Base-by-base conservation (phyloP, 2,329 filamentous ascomycete genomes). In the Paracoccidioides lutzii region DNA sequence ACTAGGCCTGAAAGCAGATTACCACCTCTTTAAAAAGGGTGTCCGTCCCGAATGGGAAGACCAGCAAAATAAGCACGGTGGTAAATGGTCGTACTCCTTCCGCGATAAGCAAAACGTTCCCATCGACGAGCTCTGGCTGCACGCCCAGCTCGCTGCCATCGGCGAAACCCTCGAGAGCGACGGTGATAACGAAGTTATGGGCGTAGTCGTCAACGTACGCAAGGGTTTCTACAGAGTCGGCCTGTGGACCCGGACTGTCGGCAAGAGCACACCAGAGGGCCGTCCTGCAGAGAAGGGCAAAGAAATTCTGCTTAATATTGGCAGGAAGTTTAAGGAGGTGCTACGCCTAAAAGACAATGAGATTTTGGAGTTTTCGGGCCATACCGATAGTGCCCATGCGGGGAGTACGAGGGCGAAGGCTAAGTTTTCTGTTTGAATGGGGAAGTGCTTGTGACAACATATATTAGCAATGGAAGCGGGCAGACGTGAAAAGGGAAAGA, bases 21-120 rank as follows among this genome's bases (percentile, higher is more conserved):
- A 98, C 77, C 94, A 98, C 70, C 87, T 98, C 46, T 98, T 98
- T 86, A 98, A 98, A 80, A 86, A 85, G 66, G 90, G 90, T 62
- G 88, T 98, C 60, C 88, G 93, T 61, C 93, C 93, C 40, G 94
- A 98, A 76, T 98, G 93, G 93, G 93, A 98, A 75, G 93, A 98
- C 71, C 80, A 83, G 32, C 90, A 97, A 78, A 98, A 98, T 79
- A 98, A 97, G 81, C 90, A 97, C 72, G 93, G 93, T 65, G 93
- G 93, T 75, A 96, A 96, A 76, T 98, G 93, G 93, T 90, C 91
- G 32, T 97, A 94, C 77, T 86, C 88, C 67, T 96, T 95, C 84
- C 95, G 55, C 55, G 89, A 96, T 65, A 96, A 95, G 82, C 85
- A 87, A 68, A 82, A 79, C 63, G 81, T 95, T 70, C 88, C 91